Conservation (phyloP, 139 green algal genomes). For the Chlamydomonas sp. region DNA sequence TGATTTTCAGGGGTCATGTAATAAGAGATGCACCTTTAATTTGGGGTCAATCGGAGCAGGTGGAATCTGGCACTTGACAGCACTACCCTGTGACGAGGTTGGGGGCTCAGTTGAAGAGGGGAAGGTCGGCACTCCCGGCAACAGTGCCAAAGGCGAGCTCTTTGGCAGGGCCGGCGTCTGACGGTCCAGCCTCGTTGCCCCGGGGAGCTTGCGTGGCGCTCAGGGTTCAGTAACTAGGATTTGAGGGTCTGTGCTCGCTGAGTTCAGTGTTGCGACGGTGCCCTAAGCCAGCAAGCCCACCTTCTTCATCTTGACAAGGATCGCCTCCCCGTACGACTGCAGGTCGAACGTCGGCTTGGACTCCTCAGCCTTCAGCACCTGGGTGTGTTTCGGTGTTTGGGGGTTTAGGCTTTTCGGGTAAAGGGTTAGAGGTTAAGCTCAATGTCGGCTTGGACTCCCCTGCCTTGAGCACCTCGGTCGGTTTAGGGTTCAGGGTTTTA, state of each 20-base stretch:
- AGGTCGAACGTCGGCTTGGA: constrained; percentile 49
- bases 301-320: constrained; percentile 24
- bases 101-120: too few species aligned
- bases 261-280: not conserved
- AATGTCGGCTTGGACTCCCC: too few species aligned
- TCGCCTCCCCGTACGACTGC: constrained; percentile 45
- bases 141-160: not conserved
- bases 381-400: too few species aligned
- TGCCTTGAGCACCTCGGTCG: too few species aligned
- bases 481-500: too few species aligned
- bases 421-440: too few species aligned
- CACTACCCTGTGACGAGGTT: too few species aligned
- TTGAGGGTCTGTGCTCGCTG: not conserved
- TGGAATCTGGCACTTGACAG: too few species aligned
- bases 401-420: too few species aligned
- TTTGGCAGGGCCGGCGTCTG: not conserved
- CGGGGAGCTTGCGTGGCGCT: not conserved
- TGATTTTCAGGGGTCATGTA: too few species aligned
- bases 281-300: not conserved
- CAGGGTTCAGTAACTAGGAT: not conserved
- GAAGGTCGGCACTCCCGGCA: not conserved
- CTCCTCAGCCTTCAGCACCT: constrained; percentile 41
- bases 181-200: not conserved
- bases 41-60: too few species aligned
- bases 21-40: too few species aligned